Conservation (phyloP, 2,329 filamentous ascomycete species). For the Xylaria sp. region DNA sequence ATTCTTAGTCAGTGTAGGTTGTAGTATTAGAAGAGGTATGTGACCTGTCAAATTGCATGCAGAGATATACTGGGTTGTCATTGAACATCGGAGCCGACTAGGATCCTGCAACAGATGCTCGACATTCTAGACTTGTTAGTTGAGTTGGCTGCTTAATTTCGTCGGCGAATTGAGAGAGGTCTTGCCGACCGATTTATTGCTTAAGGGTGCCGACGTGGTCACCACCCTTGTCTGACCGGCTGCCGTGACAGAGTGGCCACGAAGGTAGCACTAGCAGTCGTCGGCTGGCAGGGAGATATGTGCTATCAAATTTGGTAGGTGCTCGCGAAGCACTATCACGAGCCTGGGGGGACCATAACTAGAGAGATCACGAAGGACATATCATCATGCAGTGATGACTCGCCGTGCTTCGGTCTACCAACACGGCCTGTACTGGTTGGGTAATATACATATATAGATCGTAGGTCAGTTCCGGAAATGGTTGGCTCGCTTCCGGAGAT, state of each 20-base stretch:
- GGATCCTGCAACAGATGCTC: slow-evolving; percentile 3
- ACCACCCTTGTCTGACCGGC: slow-evolving; percentile 1
- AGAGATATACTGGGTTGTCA: slow-evolving; percentile 4
- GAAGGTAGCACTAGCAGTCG: neutral
- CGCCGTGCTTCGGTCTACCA: slow-evolving; percentile 7
- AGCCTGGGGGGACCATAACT: neutral
- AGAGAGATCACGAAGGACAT: neutral
- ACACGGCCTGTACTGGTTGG: slow-evolving; percentile 11
- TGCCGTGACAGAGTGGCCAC: neutral
- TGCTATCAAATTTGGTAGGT: slow-evolving; percentile 17
- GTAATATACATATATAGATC: slow-evolving; percentile 23
- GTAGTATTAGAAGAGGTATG: neutral
- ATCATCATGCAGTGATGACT: slow-evolving; percentile 25
- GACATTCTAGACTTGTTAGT: neutral
- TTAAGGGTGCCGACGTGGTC: slow-evolving; percentile 10
- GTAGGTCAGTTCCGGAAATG: neutral
- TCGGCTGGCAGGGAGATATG: slow-evolving; percentile 8
- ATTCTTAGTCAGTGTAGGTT: neutral
- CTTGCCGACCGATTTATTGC: slow-evolving; percentile 3
- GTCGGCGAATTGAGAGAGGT: slow-evolving; percentile 6
- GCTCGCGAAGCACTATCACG: slow-evolving; percentile 11
- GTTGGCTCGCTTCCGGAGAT: slow-evolving; percentile 29
- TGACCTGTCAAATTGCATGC: neutral
- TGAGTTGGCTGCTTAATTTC: slow-evolving; percentile 9
- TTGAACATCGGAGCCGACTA: neutral